These are phyloP conservation scores for Tagetes erecta DNA, from an alignment of 129 eudicot species.

Conservation along the genomic window DNA sequence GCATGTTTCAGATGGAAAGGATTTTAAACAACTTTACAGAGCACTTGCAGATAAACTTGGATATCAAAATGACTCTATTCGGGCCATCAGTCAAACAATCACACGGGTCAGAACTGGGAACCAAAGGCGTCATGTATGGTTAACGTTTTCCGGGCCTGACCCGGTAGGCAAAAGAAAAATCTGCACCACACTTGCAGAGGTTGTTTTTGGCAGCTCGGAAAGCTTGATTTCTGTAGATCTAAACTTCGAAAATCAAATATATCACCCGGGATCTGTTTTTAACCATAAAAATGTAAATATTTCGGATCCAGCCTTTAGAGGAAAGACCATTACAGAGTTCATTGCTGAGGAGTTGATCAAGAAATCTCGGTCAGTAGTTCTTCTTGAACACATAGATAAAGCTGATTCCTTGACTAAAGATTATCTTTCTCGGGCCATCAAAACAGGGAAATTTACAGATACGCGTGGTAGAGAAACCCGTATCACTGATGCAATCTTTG, in stretches of 20 bases:
- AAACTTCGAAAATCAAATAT: conserved; percentile 31
- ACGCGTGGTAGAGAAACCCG: conserved; percentile 71
- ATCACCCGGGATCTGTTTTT: conserved; percentile 37
- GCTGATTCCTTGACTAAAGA: conserved; percentile 68
- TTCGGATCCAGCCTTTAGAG: conserved; percentile 41
- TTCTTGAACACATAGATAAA: conserved; percentile 75
- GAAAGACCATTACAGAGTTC: conserved; percentile 61
- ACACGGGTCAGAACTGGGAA: conserved; percentile 52
- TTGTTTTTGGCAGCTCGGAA: conserved; percentile 47
- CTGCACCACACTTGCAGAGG: conserved; percentile 67
- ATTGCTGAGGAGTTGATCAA: conserved; percentile 69
- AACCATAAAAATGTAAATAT: conserved; percentile 27
- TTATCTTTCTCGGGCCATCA: conserved; percentile 66
- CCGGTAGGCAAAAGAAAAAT: conserved; percentile 66
- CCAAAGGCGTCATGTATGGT: conserved; percentile 58
- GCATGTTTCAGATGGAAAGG: conserved; percentile 34
- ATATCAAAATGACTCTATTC: conserved; percentile 68
- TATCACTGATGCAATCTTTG: conserved; percentile 56
- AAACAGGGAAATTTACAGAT: conserved; percentile 69
- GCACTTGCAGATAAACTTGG: conserved; percentile 57
- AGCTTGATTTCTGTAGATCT: conserved; percentile 55
- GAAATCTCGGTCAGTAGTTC: conserved; percentile 58
- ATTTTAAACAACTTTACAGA: conserved; percentile 56
- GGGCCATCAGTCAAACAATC: conserved; percentile 51
- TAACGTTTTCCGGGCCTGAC: conserved; percentile 75